Base-by-base conservation (phyloP, 371 early-diverging fungal species). In the Apophysomyces sp. region DNA sequence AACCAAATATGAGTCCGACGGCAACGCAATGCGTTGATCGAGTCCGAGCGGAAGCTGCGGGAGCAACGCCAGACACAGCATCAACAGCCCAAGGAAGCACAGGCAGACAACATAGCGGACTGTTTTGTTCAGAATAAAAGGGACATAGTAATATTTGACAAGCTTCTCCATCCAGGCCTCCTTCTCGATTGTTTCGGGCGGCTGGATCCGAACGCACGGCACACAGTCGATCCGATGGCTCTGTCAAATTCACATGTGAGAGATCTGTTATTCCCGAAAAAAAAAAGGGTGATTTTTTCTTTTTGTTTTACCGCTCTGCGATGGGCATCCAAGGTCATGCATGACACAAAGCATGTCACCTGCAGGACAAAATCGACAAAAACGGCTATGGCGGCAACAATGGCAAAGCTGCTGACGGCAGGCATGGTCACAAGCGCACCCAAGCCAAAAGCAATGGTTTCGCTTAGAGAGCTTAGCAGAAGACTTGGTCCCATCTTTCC, bases 341-440 rank as follows among this genome's bases (percentile, higher is more conserved):
- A 83, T 1, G 89, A 80, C 11, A 90, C 78, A 64, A 92, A 90
- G 5, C 82, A 82, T 0, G 90, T 92, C 13, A 89, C 86, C 64
- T 92, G 91, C 4, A 91, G 80, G n/a, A 86, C 29, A 62, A 90
- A 89, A 57, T 90, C 87, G 6, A 89, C 75, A 76, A 86, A 86
- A 2, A 92, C 85, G 31, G 92, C 90, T 66, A 88, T 71, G 0
- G 90, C 84, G 4, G 92, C 91, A 52, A 87, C 88, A 65, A 88
- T 74, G 13, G 89, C 87, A 80, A 92, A 92, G 26, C 84, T 82
- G 54, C 88, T 86, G 24, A 92, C 91, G 18, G 91, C 91, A 1
- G 92, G 92, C 90, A 91, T 92, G 2, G 84, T 83, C 3, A 92
- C 89, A 51, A 89, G 57, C 0, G 81, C 83, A 4, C 90, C 92